Base-by-base conservation (phyloP, 805 yeast genomes). In the Candida tammaniensis region DNA sequence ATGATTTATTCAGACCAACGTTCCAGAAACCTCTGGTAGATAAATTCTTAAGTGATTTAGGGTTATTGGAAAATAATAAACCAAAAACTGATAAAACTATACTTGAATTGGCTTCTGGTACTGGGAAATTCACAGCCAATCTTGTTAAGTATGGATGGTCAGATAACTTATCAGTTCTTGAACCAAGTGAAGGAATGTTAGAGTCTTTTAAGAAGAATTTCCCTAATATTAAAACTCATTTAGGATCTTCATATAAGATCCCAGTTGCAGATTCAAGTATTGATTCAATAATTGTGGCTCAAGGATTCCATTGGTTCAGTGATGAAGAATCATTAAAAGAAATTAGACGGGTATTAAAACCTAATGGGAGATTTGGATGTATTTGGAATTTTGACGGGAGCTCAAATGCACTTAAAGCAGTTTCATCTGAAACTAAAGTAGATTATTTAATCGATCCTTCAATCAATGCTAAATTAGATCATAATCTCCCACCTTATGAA, bases 271-370 rank as follows among this genome's bases (percentile, higher is more conserved):
- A 67, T 38, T 42, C 52, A 18, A 54, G 72, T 0, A 62, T 66
- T 14, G 83, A 78, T 51, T 68, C 71, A 0, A 56, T 79, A 1
- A 57, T 76, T 7, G 54, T 73, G 7, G 82, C 84, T 0, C 84
- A 79, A 45, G 85, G 76, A 0, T 79, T 73, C 50, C 85, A 79
- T 43, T 79, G 85, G 85, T 79, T 79, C 54, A 67, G 76, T n/a
- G 78, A 75, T 44, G 28, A 40, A 2, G 61, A 57, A 7, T 58
- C 80, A 0, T 46, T 79, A 21, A 52, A 57, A 35, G 85, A 79
- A 48, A 49, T 79, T 15, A 40, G 55, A 27, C 56, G 85, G 12
- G 74, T 78, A 0, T 59, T 79, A 45, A 72, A 70, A 40, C 53
- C 57, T 4, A 51, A 49, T 6, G 82, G 81, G 0, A 59, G 56